A percentile compares a stretch with the other conserved stretches of the same genome.
phyloP scores from a whole-genome alignment of 345 rosid species.

The Rhodamnia rubescens region DNA sequence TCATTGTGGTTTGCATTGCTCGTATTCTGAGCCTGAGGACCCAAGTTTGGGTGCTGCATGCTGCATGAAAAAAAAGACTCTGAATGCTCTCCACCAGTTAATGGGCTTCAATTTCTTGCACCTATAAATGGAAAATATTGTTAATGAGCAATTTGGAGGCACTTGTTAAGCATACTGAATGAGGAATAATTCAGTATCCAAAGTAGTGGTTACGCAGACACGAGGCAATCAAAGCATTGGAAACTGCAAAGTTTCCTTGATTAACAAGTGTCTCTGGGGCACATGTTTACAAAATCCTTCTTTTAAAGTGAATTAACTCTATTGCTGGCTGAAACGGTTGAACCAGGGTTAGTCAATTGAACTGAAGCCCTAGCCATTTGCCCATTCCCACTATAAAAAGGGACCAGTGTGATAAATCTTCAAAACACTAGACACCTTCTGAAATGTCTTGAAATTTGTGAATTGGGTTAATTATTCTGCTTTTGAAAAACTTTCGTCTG shows the following conservation, averaged over 20 bases:
- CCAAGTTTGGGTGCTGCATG: not conserved
- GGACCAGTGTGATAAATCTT: not conserved
- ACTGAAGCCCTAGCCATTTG: not conserved
- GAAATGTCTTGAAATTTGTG: conserved; percentile 1
- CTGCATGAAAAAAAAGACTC: not conserved
- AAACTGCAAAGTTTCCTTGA: not conserved
- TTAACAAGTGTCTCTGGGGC: not conserved
- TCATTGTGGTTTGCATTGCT: not conserved
- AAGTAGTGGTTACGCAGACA: not conserved
- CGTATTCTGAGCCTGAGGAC: not conserved
- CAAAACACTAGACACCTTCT: not conserved
- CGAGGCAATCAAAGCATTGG: not conserved
- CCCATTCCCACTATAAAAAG: not conserved
- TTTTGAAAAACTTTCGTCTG: not conserved
- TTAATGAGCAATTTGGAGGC: not conserved
- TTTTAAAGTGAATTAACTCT: not conserved
- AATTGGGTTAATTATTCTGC: not conserved
- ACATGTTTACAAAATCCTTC: not conserved
- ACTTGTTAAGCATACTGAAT: not conserved
- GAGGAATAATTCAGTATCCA: not conserved
- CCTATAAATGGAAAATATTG: not conserved
- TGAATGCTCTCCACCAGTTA: not conserved
- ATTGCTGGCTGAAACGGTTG: not conserved
- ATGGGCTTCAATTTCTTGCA: not conserved
- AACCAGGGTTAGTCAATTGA: not conserved